Conservation (phyloP, 805 yeast genomes). For the Candida peoriensis region DNA sequence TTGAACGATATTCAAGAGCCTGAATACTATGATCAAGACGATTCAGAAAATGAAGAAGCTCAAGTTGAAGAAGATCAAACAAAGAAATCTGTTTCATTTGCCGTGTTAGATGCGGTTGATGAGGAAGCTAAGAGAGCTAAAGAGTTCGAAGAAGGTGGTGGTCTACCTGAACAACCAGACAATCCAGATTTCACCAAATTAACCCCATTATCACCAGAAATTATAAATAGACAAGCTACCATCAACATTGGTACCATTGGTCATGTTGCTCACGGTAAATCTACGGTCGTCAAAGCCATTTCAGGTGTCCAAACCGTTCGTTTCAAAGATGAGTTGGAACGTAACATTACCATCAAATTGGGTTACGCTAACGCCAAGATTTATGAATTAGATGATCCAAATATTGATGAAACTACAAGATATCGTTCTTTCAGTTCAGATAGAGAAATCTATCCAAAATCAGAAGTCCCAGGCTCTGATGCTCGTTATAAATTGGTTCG, state of each 20-base stretch:
- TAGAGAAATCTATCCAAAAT: conserved; percentile 90
- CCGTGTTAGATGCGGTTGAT: conserved; percentile 60
- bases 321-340: conserved; percentile 97
- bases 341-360: conserved; percentile 96
- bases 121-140: conserved; percentile 73
- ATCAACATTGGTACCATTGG: conserved; percentile 97
- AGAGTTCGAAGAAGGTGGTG: conserved; percentile 98
- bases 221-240: conserved; percentile 98
- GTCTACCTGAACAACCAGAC: conserved; percentile 93
- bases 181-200: conserved; percentile 76
- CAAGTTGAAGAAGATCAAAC: conserved; percentile 36
- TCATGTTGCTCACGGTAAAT: conserved; percentile 94
- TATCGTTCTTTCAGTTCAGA: conserved; percentile 92
- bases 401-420: conserved; percentile 91
- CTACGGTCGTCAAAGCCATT: conserved; percentile 91
- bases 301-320: conserved; percentile 99
- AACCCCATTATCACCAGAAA: conserved; percentile 90
- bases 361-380: conserved; percentile 99
- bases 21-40: conserved; percentile 32
- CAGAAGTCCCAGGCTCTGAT: conserved; percentile 81
- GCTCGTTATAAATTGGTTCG: conserved; percentile 88
- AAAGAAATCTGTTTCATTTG: conserved; percentile 81
- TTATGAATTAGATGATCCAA: conserved; percentile 82
- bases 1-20: conserved; percentile 32
- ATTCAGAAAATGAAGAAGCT: conserved; percentile 35